A percentile compares a stretch with the other conserved stretches of the same genome.
Conservation (phyloP, 2,329 filamentous ascomycete genomes). For the Pezizomycotina sp. region DNA sequence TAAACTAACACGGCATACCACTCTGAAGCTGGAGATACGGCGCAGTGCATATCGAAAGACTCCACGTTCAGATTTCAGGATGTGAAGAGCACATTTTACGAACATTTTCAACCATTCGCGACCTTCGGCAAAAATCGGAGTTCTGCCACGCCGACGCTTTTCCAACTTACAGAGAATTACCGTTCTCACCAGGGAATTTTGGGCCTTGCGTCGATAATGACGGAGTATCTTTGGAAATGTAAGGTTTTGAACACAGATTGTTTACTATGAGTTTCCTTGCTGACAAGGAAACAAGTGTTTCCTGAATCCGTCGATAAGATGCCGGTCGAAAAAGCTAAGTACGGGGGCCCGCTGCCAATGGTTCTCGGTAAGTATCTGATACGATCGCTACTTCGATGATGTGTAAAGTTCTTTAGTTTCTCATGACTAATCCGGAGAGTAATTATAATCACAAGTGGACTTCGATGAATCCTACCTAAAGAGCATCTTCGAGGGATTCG, state of each 20-base stretch:
- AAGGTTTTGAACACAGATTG: slow-evolving; percentile 1
- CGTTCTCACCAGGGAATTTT: slow-evolving; percentile 29
- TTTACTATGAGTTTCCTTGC: no score
- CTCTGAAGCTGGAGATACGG: slow-evolving; percentile 28
- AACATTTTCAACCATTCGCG: slow-evolving; percentile 22
- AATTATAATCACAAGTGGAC: no score
- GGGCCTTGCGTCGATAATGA: slow-evolving; percentile 26
- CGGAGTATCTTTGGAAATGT: slow-evolving; percentile 26
- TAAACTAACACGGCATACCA: no score
- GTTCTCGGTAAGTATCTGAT: slow-evolving; percentile 8
- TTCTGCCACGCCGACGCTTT: slow-evolving; percentile 22
- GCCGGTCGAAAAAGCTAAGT: slow-evolving; percentile 25
- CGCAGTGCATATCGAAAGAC: slow-evolving; percentile 28
- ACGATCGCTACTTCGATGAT: slow-evolving; percentile 8
- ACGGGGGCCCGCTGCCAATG: slow-evolving; percentile 23
- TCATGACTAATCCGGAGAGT: no score
- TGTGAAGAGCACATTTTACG: slow-evolving; percentile 26
- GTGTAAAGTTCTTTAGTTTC: slow-evolving; percentile 20
- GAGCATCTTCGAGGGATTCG: slow-evolving; percentile 22
- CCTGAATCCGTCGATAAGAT: slow-evolving; percentile 27
- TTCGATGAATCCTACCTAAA: no score
- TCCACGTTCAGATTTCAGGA: slow-evolving; percentile 28
- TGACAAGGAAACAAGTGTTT: slow-evolving; percentile 15
- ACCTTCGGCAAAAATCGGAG: slow-evolving; percentile 7
- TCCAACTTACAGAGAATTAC: slow-evolving; percentile 27